These are phyloP conservation scores for Penicillium paradoxum DNA, from an alignment of 495 filamentous ascomycete species.

Conservation along the genomic window DNA sequence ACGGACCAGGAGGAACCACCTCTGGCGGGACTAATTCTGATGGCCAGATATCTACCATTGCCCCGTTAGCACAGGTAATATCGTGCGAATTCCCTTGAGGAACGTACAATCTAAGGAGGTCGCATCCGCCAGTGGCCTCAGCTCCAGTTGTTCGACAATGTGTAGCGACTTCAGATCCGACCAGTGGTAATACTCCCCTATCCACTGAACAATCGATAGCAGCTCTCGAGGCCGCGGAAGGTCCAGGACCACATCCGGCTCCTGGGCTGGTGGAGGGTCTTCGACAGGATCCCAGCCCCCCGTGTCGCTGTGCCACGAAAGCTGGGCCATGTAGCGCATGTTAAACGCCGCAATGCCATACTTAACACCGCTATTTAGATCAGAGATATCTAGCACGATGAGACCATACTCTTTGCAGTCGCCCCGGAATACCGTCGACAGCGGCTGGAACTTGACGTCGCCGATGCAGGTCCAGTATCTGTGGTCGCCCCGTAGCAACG, in stretches of 20 bases:
- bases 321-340: slow-evolving; percentile 9
- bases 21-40: background rate
- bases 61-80: slow-evolving; percentile 9
- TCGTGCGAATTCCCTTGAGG: background rate
- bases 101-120: slow-evolving; percentile 11
- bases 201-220: slow-evolving; percentile 10
- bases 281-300: slow-evolving; percentile 12
- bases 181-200: slow-evolving; percentile 6
- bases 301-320: background rate
- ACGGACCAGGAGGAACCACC: background rate
- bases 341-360: slow-evolving; percentile 10
- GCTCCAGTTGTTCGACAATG: too few species aligned
- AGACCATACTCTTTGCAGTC: slow-evolving; percentile 11
- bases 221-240: slow-evolving; percentile 10
- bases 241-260: slow-evolving; percentile 5
- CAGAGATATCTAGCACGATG: slow-evolving; percentile 15
- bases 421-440: slow-evolving; percentile 12
- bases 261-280: slow-evolving; percentile 1
- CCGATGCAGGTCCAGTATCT: slow-evolving; percentile 1
- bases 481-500: slow-evolving; percentile 1
- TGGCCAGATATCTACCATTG: slow-evolving; percentile 16
- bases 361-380: slow-evolving; percentile 12
- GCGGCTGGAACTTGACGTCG: slow-evolving; percentile 15
- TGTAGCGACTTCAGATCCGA: too few species aligned
- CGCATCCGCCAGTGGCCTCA: slow-evolving; percentile 6